phyloP scores from a whole-genome alignment of 306 rosid genomes.

The Acacia crassicarpa region DNA sequence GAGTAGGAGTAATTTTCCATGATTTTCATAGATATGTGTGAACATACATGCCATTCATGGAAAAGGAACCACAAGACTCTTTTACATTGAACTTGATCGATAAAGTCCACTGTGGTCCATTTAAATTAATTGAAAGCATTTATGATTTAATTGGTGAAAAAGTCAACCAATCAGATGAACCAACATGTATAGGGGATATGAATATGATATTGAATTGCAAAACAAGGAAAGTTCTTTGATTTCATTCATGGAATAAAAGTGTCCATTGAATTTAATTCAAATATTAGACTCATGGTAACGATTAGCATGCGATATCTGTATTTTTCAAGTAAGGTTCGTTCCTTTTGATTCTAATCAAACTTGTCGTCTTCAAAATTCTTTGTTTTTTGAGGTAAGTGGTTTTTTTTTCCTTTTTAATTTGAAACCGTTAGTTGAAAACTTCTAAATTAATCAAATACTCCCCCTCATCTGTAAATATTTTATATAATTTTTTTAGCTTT shows the following conservation, averaged over 20 bases:
- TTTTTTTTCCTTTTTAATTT: background rate
- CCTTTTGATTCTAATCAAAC: background rate
- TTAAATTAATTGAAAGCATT: background rate
- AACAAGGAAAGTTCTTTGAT: constrained; percentile 7
- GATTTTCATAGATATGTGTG: background rate
- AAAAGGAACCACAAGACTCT: background rate
- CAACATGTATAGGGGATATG: background rate
- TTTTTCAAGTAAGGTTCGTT: background rate
- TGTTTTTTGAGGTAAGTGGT: too few species aligned
- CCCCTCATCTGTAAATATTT: too few species aligned
- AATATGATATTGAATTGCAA: background rate
- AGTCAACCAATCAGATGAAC: background rate
- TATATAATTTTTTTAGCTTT: too few species aligned
- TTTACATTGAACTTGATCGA: constrained; percentile 18
- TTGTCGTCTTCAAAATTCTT: background rate
- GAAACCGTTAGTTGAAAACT: background rate
- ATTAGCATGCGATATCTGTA: background rate
- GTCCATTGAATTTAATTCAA: background rate
- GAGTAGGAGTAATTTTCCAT: background rate
- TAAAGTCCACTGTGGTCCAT: background rate
- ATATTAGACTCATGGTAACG: background rate
- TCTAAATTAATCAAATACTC: background rate
- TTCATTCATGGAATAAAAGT: background rate
- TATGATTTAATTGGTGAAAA: background rate
- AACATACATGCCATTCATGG: constrained; percentile 17